phyloP scores from a whole-genome alignment of 495 filamentous ascomycete species.

The Neurospora sp. region DNA sequence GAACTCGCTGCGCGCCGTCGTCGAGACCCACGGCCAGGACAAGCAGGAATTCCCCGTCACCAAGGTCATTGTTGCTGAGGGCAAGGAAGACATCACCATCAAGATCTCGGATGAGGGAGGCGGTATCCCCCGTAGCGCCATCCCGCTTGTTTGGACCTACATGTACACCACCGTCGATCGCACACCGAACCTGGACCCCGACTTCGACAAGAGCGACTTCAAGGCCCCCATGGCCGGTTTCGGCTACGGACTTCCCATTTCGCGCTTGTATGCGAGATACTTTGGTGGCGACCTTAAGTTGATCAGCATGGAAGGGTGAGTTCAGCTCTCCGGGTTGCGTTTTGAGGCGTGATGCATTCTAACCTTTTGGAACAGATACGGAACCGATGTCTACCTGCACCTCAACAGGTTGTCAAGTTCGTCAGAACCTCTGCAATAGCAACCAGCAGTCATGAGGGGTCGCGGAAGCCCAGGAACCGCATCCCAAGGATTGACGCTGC shows the following conservation, averaged over 20 bases:
- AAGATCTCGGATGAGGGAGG: slow-evolving; percentile 95
- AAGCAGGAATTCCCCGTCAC: slow-evolving; percentile 93
- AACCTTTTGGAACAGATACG: slow-evolving; percentile 53
- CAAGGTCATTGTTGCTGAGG: slow-evolving; percentile 93
- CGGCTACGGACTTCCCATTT: slow-evolving; percentile 91
- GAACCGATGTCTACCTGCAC: slow-evolving; percentile 96
- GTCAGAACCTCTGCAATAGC: slow-evolving; percentile 95
- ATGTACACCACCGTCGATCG: slow-evolving; percentile 99
- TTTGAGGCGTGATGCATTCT: background rate
- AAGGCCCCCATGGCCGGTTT: slow-evolving; percentile 99
- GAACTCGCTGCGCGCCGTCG: slow-evolving; percentile 92
- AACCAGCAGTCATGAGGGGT: slow-evolving; percentile 93
- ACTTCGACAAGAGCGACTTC: slow-evolving; percentile 99
- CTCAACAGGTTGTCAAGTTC: slow-evolving; percentile 90
- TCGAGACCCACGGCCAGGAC: slow-evolving; percentile 90
- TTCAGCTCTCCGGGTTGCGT: slow-evolving; percentile 25
- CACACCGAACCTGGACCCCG: slow-evolving; percentile 87
- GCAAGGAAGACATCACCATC: slow-evolving; percentile 97
- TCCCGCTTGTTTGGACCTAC: slow-evolving; percentile 97
- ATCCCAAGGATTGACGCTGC: slow-evolving; percentile 81
- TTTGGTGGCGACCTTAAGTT: slow-evolving; percentile 95
- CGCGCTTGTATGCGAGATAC: slow-evolving; percentile 87
- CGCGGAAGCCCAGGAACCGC: slow-evolving; percentile 33
- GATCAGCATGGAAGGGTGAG: slow-evolving; percentile 99
- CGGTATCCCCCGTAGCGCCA: slow-evolving; percentile 81